Conservation (phyloP, 352 stramenopile species). For the Globisporangium takayamanum region DNA sequence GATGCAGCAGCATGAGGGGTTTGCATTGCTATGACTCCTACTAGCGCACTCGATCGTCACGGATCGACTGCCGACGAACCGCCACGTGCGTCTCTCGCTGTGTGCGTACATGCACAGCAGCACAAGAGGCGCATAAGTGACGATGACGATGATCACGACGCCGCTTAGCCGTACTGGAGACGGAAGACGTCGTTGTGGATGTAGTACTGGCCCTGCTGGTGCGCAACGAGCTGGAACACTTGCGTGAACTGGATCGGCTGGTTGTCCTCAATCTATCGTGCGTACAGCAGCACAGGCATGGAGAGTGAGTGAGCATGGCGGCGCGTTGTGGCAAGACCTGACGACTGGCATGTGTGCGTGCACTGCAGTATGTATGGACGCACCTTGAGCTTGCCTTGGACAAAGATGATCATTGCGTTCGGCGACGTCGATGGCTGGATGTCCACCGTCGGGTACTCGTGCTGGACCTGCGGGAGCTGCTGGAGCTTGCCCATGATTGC, state of each 20-base stretch:
- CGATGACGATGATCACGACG: too few relatives aligned
- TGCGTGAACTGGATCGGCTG: slow-evolving; percentile 96
- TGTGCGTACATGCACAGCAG: too few relatives aligned
- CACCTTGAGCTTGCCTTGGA: slow-evolving; percentile 87
- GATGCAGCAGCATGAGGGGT: too few relatives aligned
- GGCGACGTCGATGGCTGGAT: slow-evolving; percentile 89
- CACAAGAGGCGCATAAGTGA: too few relatives aligned
- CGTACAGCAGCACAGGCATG: background rate
- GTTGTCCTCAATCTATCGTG: slow-evolving; percentile 85
- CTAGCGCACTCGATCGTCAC: too few relatives aligned
- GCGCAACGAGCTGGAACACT: slow-evolving; percentile 94
- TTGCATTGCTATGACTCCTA: too few relatives aligned
- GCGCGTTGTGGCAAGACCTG: background rate
- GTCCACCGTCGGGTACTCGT: slow-evolving; percentile 88
- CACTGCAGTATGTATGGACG: background rate
- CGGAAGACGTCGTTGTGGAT: slow-evolving; percentile 98
- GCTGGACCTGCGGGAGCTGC: slow-evolving; percentile 50
- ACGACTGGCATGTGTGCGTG: too few relatives aligned
- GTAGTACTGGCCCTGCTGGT: slow-evolving; percentile 92
- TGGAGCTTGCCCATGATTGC: slow-evolving; percentile 89
- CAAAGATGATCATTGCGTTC: slow-evolving; percentile 94
- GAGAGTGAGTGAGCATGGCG: background rate
- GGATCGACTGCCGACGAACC: too few relatives aligned
- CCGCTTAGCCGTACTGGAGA: slow-evolving; percentile 93
- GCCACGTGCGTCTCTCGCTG: too few relatives aligned